Base-by-base conservation (phyloP, 2,329 filamentous ascomycete genomes). In the Dothideomycetes sp. region DNA sequence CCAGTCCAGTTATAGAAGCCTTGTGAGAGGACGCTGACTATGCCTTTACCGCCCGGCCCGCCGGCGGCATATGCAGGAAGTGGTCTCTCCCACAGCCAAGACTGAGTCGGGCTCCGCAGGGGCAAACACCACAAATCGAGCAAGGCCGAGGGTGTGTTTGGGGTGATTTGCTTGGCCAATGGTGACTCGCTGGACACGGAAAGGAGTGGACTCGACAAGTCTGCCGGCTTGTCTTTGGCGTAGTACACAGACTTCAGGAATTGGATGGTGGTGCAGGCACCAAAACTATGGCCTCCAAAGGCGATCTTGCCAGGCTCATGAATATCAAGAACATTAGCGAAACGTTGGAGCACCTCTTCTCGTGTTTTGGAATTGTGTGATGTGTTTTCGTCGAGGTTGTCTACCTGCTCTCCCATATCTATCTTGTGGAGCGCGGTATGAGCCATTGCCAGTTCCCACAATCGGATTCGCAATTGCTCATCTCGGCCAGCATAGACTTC, bases 121-220 rank as follows among this genome's bases (percentile, higher is more conserved):
- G 85, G 82, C 47, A 88, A 71, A 45, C 78, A 79, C 84, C 84
- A 93, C 62, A 86, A 77, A 52, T 94, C 86, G 8, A 93, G 72
- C 1, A 93, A 66, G 42, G 85, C 70, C 1, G 78, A 64, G 0
- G 81, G 72, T 7, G 75, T 82, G 31, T 67, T 63, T 1, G 79
- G 70, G 0, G 79, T 86, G 46, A 93, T 73, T 55, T 89, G 84
- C 2, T 58, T 57, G 31, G 70, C 62, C 17, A 91, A n/a, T n/a
- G n/a, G n/a, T n/a, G n/a, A n/a, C n/a, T n/a, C n/a, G n/a, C n/a
- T n/a, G n/a, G n/a, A n/a, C n/a, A n/a, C n/a, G n/a, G n/a, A n/a
- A 56, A 80, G 86, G 0, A 89, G 65, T 0, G 80, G 74, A 18
- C 64, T 65, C 37, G 68, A 63, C 45, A 73, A 71, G 19, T 57